Percentiles rank a stretch among this genome's conserved stretches.
Conservation (phyloP, 805 yeast species). For the Nakazawaea laoshanensis region DNA sequence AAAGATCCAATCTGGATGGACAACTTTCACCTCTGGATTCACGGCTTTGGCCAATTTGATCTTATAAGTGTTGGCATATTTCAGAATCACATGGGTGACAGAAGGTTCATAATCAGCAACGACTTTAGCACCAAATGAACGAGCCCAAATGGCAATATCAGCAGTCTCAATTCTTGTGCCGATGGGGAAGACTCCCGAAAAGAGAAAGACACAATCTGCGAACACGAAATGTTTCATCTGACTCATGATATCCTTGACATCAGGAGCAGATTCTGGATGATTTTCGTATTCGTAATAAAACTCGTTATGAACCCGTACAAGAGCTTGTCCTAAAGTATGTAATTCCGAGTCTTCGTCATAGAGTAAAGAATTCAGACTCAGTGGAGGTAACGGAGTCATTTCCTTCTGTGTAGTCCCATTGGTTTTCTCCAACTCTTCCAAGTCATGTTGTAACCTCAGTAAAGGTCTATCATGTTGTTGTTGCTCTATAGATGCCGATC, state of each 20-base stretch:
- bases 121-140: conserved; percentile 84
- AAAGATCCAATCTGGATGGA: conserved; percentile 89
- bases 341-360: conserved; percentile 81
- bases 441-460: conserved; percentile 70
- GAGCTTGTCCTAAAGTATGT: conserved; percentile 47
- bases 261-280: conserved; percentile 33
- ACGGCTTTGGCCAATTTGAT: conserved; percentile 70
- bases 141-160: conserved; percentile 88
- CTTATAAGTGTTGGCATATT: conserved; percentile 73
- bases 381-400: not conserved
- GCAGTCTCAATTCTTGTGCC: conserved; percentile 65
- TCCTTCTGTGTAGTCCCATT: conserved; percentile 13
- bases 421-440: conserved; percentile 38
- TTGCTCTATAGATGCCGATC: conserved; percentile 65
- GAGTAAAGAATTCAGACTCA: conserved; percentile 26
- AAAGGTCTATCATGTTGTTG: conserved; percentile 79
- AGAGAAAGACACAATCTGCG: conserved; percentile 58
- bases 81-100: conserved; percentile 86
- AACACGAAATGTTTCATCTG: conserved; percentile 63
- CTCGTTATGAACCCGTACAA: conserved; percentile 54
- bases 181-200: conserved; percentile 88
- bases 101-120: conserved; percentile 58
- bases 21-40: conserved; percentile 59
- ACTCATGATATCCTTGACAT: conserved; percentile 66
- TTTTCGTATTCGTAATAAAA: conserved; percentile 48